Evolutionary conservation across 306 rosid species (phyloP).

Genomic region (Cucumis cinereus): DNA sequence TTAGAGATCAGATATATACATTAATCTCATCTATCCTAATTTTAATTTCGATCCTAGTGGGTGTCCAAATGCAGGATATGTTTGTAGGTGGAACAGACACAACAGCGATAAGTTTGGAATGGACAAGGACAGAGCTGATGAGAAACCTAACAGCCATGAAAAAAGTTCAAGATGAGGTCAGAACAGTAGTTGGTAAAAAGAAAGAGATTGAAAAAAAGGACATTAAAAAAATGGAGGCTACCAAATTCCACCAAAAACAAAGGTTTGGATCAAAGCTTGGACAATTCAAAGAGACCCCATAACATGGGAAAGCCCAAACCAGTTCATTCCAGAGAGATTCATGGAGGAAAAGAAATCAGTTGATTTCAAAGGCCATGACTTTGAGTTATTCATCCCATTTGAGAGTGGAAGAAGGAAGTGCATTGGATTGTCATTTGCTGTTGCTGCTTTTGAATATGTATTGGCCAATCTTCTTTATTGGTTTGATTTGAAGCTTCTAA

Average conservation of each 20-base stretch:
- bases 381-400: not conserved
- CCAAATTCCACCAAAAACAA: not conserved
- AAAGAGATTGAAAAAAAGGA: not conserved
- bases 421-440: not conserved
- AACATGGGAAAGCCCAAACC: not conserved
- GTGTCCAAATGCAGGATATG: not conserved
- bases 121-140: not conserved
- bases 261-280: not conserved
- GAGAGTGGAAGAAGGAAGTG: conserved; percentile 4
- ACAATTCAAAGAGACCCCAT: not conserved
- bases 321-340: not conserved
- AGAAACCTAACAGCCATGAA: not conserved
- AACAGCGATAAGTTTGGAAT: not conserved
- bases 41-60: too few species aligned
- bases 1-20: too few species aligned
- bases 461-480: not conserved
- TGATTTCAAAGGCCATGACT: not conserved
- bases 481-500: not conserved
- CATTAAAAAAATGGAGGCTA: not conserved
- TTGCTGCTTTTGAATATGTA: not conserved
- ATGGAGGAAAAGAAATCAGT: not conserved
- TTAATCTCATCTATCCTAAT: too few species aligned
- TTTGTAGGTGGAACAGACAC: not conserved
- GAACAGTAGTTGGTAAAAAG: not conserved
- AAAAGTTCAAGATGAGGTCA: not conserved